Conservation (phyloP, 306 rosid genomes). For the Pyrus pyrifolia region DNA sequence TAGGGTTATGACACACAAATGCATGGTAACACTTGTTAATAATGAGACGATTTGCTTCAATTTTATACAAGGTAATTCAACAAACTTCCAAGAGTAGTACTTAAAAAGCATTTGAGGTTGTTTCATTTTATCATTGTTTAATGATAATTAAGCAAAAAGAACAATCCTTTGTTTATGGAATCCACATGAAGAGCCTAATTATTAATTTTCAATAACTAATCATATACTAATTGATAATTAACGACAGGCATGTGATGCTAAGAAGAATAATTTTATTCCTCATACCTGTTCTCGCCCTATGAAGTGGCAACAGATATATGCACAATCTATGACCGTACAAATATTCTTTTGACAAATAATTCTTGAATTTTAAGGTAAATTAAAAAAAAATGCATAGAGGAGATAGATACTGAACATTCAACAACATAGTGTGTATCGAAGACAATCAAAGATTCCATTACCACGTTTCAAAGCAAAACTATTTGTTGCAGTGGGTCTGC, state of each 20-base stretch:
- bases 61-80: not conserved
- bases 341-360: not conserved
- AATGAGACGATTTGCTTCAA: not conserved
- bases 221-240: too few species aligned
- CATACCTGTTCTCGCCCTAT: not conserved
- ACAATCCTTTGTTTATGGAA: not conserved
- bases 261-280: not conserved
- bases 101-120: not conserved
- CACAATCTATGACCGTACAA: not conserved
- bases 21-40: not conserved
- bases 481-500: slow-evolving; percentile 9
- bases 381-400: not conserved
- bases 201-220: not conserved
- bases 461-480: not conserved
- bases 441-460: slow-evolving; percentile 1
- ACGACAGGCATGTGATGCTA: not conserved
- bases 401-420: not conserved
- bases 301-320: not conserved
- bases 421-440: not conserved
- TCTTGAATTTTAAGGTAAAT: not conserved
- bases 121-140: not conserved
- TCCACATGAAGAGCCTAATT: slow-evolving; percentile 7
- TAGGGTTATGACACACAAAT: not conserved
- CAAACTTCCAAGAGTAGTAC: not conserved
- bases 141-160: not conserved